Base-by-base conservation (phyloP, 2,329 filamentous ascomycete genomes). In the Trichoderma afroharzianum region DNA sequence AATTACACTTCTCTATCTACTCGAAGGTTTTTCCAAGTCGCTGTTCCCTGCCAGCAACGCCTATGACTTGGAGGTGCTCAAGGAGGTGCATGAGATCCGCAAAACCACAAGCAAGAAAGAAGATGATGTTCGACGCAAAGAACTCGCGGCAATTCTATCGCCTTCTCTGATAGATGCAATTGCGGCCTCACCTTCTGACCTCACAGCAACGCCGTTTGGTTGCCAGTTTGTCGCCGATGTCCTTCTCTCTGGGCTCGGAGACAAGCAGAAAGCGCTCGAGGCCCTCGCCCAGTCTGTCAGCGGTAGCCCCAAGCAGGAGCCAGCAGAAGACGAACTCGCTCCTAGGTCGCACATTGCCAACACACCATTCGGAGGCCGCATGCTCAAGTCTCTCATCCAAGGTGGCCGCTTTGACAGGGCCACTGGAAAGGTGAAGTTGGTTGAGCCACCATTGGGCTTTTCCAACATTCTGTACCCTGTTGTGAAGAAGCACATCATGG, bases 51-150 rank as follows among this genome's bases (percentile, higher is more conserved):
- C 85, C 14, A 88, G 87, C 72, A 87, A 93, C 71, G 86, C 88
- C 12, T 86, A 86, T 39, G 91, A 94, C 74, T 82, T 93, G 43
- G 88, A 92, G 70, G 82, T 96, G 15, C 84, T 99, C 5, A 85
- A 89, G 71, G 92, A 98, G 80, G 84, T 98, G 28, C 92, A 93
- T 78, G 88, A 90, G 70, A 92, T 97, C 74, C 91, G 96, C 68
- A 88, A 91, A 76, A 90, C 88, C 15, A 98, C 95, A 2, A 97
- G 93, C 74, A 99, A 98, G 84, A 99, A 99, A 82, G 94, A 97
- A 71, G 86, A 93, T 0, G 90, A 92, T 68, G 82, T 88, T 26
- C 89, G 96, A 72, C 90, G 92, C 71, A 86, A 89, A 76, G 96
- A 98, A 80, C 85, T 99, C 55, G 85, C 93, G 26, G 88, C 90